Base-by-base conservation (phyloP, 2,329 filamentous ascomycete species). In the Cytospora leucostoma region DNA sequence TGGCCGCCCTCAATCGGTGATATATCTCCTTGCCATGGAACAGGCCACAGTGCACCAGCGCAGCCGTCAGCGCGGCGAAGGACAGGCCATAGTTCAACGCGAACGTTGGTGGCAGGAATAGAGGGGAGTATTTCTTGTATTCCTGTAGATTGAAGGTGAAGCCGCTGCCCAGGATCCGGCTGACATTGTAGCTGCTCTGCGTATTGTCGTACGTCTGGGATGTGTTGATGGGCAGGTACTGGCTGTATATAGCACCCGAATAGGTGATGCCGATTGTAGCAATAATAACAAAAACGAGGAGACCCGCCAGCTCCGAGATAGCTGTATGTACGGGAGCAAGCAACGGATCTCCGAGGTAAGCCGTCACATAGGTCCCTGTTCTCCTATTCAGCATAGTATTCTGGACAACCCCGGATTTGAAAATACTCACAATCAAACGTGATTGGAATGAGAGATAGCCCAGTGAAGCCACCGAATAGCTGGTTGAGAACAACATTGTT, bases 131-230 rank as follows among this genome's bases (percentile, higher is more conserved):
- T 2, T 73, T 71, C 40, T 77, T 73, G 68, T 87, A 87, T 1
- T 80, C 81, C 2, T 77, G 76, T 27, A 80, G 69, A 65, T 87
- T 77, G 17, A 88, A 78, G 0, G 78, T 81, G 61, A 79, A 76
- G 38, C 80, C 74, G 0, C 74, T 65, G 21, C 78, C 79, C 7
- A 88, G 76, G 27, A 87, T 84, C 2, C 78, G 77, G 12, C 73
- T 75, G 15, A 85, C 79, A 27, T 84, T 79, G 68, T 87, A 87
- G 0, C 72, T 55, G 1, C 70, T 69, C 12, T 81, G 84, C 0
- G 79, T 84, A 63, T 87, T 87, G 72, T 88, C 84, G 64, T 82
- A 87, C 0, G 80, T 80, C 53, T 79, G 76, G 27, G 82, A 81
- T 12, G 79, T 80, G 37, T 84, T 80, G 61, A 87, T 77, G 0